Evolutionary conservation across 805 yeast genomes (phyloP).

Genomic region (Clavispora phyllophila): DNA sequence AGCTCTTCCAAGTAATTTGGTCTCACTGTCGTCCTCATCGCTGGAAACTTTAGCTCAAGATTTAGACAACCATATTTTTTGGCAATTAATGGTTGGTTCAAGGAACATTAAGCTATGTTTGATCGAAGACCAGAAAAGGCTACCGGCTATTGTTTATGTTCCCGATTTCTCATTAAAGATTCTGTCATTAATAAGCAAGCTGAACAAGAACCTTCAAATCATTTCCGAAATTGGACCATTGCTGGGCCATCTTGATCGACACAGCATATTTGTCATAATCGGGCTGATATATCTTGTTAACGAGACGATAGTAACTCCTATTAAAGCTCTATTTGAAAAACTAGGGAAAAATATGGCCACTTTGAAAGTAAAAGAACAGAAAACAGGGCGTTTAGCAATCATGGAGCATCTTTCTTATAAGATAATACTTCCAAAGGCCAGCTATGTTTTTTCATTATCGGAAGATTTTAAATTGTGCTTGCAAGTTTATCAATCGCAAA

Average conservation of each 20-base stretch:
- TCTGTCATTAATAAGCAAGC: slow-evolving; percentile 3
- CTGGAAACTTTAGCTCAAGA: slow-evolving; percentile 24
- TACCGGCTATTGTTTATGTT: slow-evolving; percentile 14
- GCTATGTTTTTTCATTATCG: slow-evolving; percentile 8
- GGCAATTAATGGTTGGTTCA: slow-evolving; percentile 18
- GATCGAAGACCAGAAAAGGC: slow-evolving; percentile 11
- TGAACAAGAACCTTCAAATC: slow-evolving; percentile 1
- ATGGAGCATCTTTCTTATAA: slow-evolving; percentile 3
- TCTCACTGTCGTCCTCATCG: slow-evolving; percentile 16
- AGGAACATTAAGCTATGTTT: slow-evolving; percentile 14
- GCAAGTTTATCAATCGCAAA: slow-evolving; percentile 3
- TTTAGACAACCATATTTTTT: slow-evolving; percentile 12
- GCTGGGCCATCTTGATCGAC: slow-evolving; percentile 21
- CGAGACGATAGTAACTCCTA: slow-evolving; percentile 27
- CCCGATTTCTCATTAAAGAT: slow-evolving; percentile 17
- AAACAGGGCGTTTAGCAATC: neutral
- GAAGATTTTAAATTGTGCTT: slow-evolving; percentile 17
- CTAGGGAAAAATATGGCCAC: slow-evolving; percentile 18
- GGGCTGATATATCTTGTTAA: slow-evolving; percentile 30
- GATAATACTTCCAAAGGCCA: slow-evolving; percentile 7
- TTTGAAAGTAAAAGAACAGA: slow-evolving; percentile 1
- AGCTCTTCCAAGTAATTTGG: neutral
- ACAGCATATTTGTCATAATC: slow-evolving; percentile 25
- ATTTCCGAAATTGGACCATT: slow-evolving; percentile 13
- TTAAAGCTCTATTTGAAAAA: slow-evolving; percentile 19